Percentiles rank a stretch among this genome's conserved stretches.
Evolutionary conservation across 2,329 filamentous ascomycete genomes (phyloP).

Genomic region (Cucurbitaria berberidis): DNA sequence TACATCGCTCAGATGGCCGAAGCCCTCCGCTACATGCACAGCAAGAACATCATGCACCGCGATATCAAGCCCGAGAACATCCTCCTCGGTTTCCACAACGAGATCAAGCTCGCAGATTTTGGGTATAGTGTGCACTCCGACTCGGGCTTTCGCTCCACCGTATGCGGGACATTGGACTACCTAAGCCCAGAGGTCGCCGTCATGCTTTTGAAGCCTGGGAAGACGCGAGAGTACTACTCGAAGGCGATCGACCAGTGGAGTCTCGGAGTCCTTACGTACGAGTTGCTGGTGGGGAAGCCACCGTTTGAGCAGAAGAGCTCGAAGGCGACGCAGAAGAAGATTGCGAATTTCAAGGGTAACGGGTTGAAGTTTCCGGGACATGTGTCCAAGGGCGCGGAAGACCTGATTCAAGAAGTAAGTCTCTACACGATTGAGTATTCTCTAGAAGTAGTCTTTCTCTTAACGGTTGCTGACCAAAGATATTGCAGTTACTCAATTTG

Average conservation of each 20-base stretch:
- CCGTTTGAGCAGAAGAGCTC: constrained; percentile 90
- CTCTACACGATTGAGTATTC: neutral
- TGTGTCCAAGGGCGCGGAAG: constrained; percentile 82
- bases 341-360: constrained; percentile 71
- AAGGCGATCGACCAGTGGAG: constrained; percentile 96
- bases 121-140: constrained; percentile 96
- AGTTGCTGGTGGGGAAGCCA: constrained; percentile 90
- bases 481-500: constrained; percentile 46
- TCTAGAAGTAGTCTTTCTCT: neutral
- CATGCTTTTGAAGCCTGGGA: constrained; percentile 43
- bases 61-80: constrained; percentile 96
- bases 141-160: constrained; percentile 84
- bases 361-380: constrained; percentile 84
- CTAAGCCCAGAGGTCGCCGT: constrained; percentile 90
- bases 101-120: constrained; percentile 97
- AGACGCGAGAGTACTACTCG: constrained; percentile 81
- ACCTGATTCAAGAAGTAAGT: constrained; percentile 66
- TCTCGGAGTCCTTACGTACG: constrained; percentile 89
- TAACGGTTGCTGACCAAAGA: neutral
- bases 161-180: constrained; percentile 95
- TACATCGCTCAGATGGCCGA: constrained; percentile 86
- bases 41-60: constrained; percentile 91
- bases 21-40: constrained; percentile 83
- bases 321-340: constrained; percentile 81
- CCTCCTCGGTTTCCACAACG: constrained; percentile 89